Evolutionary conservation across 2,329 filamentous ascomycete genomes (phyloP), one percentile per base, ranked within the genome.

Genomic region (Emericellopsis cladophorae): DNA sequence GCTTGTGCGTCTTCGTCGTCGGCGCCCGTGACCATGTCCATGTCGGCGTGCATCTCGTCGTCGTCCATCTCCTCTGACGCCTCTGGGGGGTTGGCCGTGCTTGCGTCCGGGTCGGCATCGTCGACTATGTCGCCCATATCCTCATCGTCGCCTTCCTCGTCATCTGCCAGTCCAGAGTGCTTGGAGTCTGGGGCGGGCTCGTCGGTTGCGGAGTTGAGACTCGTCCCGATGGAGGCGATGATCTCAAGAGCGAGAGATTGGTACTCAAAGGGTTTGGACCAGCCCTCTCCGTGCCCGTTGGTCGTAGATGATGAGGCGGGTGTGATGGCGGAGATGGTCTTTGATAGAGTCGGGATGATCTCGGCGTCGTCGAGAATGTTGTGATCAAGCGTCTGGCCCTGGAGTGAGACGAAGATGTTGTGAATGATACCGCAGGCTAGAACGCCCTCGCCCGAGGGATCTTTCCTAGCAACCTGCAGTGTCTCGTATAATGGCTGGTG

Each of bases 181-280:
- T 48, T 43, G 16, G 41, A 44, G 26, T 43, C 26, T 1, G 47
- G 48, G 6, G 40, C 45, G 5, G 42, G 42, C 8, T 40, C 64
- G 43, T 68, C 66, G 34, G 73, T 52, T 6, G 69, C 67, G 29
- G 68, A 62, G 49, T 73, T 70, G 11, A 81, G 60, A 36, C 64
- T 67, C 3, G 76, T 80, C 34, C 76, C 76, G 37, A 83, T 81
- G 7, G 76, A 76, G 4, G 76, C 78, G 0, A 81, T 61, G 14
- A 78, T 72, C 54, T 82, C 76, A 0, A 83, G 58, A 4, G 75
- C 74, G 14, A 77, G 55, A 50, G 72, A 65, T 40, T 72, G 55
- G 32, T 69, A 64, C 46, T 74, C 70, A 7, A 58, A 47, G 1
- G 65, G 58, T 45, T 58, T 62, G 8, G 61, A 60, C 51, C 59